These are phyloP conservation scores for Pseudocercospora eumusae DNA, from an alignment of 2,329 filamentous ascomycete species.

Conservation along the genomic window DNA sequence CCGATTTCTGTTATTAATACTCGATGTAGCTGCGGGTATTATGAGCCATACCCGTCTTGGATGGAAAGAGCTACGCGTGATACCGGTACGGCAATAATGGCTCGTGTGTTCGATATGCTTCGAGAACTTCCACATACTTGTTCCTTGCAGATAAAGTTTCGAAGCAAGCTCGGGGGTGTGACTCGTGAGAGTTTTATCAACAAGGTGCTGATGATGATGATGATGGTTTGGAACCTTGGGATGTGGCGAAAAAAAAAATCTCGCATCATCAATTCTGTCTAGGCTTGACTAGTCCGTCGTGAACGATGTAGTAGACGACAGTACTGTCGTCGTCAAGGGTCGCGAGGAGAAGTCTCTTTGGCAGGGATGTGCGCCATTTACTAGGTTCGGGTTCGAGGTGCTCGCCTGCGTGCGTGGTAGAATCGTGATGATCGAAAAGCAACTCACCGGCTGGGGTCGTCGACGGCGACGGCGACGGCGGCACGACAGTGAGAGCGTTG, in stretches of 20 bases:
- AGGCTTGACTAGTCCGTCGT: constrained; percentile 84
- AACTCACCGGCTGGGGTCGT: constrained; percentile 31
- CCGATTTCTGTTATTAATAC: too few species aligned
- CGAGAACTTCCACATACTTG: not conserved
- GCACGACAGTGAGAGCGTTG: constrained; percentile 51
- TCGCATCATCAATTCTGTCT: constrained; percentile 82
- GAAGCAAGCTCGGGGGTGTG: too few species aligned
- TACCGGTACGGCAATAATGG: not conserved
- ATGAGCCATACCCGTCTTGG: not conserved
- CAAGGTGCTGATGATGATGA: too few species aligned
- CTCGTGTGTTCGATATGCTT: constrained; percentile 1
- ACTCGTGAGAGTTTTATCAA: too few species aligned
- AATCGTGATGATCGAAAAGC: constrained; percentile 22
- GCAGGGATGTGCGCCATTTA: constrained; percentile 44
- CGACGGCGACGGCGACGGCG: constrained; percentile 51
- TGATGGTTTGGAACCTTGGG: not conserved
- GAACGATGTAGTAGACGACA: constrained; percentile 79
- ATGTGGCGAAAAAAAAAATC: too few species aligned
- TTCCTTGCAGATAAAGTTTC: not conserved
- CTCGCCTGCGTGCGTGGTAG: constrained; percentile 27
- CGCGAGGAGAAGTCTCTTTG: constrained; percentile 72
- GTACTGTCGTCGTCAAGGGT: constrained; percentile 79
- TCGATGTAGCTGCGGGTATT: too few species aligned
- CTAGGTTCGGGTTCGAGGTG: constrained; percentile 35
- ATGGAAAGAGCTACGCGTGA: too few species aligned